phyloP scores from a whole-genome alignment of 306 rosid species.

The Citrullus colocynthis region DNA sequence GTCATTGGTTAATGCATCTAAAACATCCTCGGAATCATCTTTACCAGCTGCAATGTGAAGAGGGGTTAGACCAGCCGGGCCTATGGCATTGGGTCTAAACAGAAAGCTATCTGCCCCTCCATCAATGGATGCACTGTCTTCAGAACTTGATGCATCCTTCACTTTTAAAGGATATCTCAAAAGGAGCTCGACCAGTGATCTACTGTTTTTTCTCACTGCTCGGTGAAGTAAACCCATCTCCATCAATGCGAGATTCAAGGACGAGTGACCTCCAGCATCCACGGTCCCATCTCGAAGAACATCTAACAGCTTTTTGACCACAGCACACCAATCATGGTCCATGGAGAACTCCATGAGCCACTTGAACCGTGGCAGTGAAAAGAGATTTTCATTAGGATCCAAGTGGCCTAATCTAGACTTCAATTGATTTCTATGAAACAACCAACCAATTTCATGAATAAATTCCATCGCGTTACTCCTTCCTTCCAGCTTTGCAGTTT shows the following conservation, averaged over 20 bases:
- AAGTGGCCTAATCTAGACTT: constrained; percentile 46
- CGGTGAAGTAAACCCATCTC: constrained; percentile 69
- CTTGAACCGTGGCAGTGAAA: constrained; percentile 46
- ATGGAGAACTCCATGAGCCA: constrained; percentile 80
- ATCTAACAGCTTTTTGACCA: constrained; percentile 57
- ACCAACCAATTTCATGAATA: constrained; percentile 89
- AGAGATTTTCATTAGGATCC: constrained; percentile 43
- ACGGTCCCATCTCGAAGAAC: constrained; percentile 54
- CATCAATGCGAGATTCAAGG: constrained; percentile 43
- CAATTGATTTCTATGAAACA: constrained; percentile 57
- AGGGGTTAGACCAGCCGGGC: constrained; percentile 78
- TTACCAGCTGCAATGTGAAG: constrained; percentile 70
- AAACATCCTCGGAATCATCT: constrained; percentile 48
- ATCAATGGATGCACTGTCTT: constrained; percentile 28
- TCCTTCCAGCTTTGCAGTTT: constrained; percentile 33
- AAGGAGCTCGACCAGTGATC: constrained; percentile 60
- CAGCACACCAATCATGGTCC: constrained; percentile 87
- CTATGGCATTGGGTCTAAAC: constrained; percentile 56
- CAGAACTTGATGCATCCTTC: constrained; percentile 19
- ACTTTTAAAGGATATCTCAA: constrained; percentile 42
- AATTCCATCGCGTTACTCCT: constrained; percentile 61
- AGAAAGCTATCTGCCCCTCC: constrained; percentile 24
- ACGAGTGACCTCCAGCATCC: constrained; percentile 41
- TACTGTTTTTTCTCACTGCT: constrained; percentile 67
- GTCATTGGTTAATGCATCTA: constrained; percentile 82